Percentiles rank a stretch among this genome's conserved stretches.
phyloP scores from a whole-genome alignment of 495 filamentous ascomycete species.

The Parathielavia hyrcaniae region DNA sequence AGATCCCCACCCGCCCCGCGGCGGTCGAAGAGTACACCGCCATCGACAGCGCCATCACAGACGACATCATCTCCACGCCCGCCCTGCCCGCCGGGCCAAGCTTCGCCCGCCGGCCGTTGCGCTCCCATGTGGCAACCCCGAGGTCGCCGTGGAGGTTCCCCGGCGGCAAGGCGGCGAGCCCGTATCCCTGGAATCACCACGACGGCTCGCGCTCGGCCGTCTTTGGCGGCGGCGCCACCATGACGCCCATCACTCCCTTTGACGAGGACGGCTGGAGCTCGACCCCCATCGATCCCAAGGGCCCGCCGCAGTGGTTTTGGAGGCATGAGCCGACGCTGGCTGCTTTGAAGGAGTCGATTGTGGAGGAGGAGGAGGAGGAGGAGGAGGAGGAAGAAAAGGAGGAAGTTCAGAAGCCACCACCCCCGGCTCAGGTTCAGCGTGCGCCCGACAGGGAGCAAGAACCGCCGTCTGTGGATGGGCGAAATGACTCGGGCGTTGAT shows the following conservation, averaged over 20 bases:
- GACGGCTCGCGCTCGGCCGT: conserved; percentile 19
- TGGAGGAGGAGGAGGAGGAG: conserved; percentile 18
- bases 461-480: too few species aligned
- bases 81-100: not conserved
- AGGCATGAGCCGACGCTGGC: conserved; percentile 18
- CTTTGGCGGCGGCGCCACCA: conserved; percentile 23
- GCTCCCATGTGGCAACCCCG: conserved; percentile 17
- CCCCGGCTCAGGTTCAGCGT: not conserved
- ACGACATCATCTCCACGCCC: conserved; percentile 20
- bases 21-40: conserved; percentile 7
- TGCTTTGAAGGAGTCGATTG: conserved; percentile 7
- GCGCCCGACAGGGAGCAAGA: too few species aligned
- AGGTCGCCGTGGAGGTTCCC: conserved; percentile 23
- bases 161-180: conserved; percentile 17
- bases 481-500: too few species aligned
- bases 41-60: conserved; percentile 22
- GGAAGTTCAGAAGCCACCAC: not conserved
- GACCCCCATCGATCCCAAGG: conserved; percentile 19
- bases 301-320: conserved; percentile 19
- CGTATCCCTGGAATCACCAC: conserved; percentile 18
- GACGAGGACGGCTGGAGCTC: conserved; percentile 16
- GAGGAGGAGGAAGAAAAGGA: not conserved
- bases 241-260: conserved; percentile 33
- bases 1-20: conserved; percentile 14
- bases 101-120: not conserved